Evolutionary conservation across 2,329 filamentous ascomycete species (phyloP).

Genomic region (Ophiostoma sp.): DNA sequence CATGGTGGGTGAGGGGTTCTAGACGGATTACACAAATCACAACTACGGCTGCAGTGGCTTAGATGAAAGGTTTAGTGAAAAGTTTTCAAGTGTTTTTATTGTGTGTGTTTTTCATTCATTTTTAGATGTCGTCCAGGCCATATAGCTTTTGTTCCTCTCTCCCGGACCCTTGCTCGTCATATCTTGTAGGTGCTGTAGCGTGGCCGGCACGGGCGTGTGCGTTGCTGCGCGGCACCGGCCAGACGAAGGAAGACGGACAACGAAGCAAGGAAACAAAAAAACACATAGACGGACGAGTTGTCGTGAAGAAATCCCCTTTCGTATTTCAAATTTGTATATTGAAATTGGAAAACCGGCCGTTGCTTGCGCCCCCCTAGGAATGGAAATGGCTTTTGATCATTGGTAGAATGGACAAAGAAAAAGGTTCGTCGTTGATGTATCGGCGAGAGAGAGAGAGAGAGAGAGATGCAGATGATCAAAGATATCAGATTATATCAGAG

Average conservation of each 20-base stretch:
- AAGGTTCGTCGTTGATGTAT: conserved; percentile 1
- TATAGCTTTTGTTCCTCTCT: conserved; percentile 2
- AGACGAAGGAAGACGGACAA: too few species aligned
- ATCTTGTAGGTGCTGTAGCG: not conserved
- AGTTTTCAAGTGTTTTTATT: conserved; percentile 20
- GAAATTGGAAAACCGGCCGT: conserved; percentile 13
- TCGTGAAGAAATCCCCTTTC: conserved; percentile 12
- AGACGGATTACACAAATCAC: not conserved
- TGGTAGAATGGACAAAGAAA: not conserved
- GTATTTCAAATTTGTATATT: not conserved
- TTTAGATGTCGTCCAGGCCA: not conserved
- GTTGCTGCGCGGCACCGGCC: too few species aligned
- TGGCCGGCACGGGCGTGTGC: too few species aligned
- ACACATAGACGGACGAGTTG: not conserved
- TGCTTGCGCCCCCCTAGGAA: conserved; percentile 12
- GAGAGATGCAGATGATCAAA: conserved; percentile 12
- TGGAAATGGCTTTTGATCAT: conserved; percentile 15
- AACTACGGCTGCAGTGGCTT: not conserved
- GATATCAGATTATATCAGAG: conserved; percentile 9
- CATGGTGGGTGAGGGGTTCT: conserved; percentile 57
- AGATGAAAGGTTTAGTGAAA: not conserved
- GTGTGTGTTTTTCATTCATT: conserved; percentile 18
- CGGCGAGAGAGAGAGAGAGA: not conserved
- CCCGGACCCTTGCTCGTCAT: not conserved
- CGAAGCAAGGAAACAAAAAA: not conserved